Conservation (phyloP, 2,329 filamentous ascomycete genomes). For the Furcasterigmium furcatum region DNA sequence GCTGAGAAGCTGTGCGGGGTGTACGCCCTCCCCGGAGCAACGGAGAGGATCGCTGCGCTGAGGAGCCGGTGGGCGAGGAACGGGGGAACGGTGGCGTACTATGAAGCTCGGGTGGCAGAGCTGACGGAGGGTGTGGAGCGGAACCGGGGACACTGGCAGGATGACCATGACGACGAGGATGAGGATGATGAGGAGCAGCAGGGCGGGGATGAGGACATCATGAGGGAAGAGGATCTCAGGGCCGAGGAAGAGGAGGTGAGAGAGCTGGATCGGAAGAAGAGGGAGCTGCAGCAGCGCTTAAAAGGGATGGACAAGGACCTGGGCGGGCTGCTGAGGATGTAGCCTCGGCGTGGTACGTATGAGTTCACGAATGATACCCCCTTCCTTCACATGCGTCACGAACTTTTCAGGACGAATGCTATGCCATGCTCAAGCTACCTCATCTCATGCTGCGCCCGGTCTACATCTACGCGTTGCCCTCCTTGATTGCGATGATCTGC, state of each 20-base stretch:
- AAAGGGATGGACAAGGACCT: conserved; percentile 54
- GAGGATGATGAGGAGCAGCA: conserved; percentile 31
- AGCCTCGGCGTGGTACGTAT: conserved; percentile 14
- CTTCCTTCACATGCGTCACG: too few relatives aligned
- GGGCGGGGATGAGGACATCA: conserved; percentile 35
- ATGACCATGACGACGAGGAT: conserved; percentile 52
- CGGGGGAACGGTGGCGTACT: conserved; percentile 70
- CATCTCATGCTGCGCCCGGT: not conserved
- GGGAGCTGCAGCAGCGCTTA: conserved; percentile 50
- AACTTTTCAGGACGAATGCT: too few relatives aligned
- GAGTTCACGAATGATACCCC: conserved; percentile 5
- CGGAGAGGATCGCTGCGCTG: conserved; percentile 71
- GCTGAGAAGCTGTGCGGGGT: conserved; percentile 89
- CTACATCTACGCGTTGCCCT: conserved; percentile 13
- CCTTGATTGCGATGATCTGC: conserved; percentile 54
- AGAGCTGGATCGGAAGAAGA: conserved; percentile 54
- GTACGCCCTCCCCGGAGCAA: conserved; percentile 77
- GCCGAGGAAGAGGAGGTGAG: conserved; percentile 65
- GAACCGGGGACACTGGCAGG: conserved; percentile 59
- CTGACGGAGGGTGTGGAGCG: conserved; percentile 71
- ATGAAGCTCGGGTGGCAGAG: conserved; percentile 75
- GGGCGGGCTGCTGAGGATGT: conserved; percentile 51
- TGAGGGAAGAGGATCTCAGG: conserved; percentile 67
- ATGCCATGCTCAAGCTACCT: not conserved
- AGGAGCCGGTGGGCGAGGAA: conserved; percentile 70